Evolutionary conservation across 129 eudicot genomes (phyloP).

Genomic region (Silybum marianum): DNA sequence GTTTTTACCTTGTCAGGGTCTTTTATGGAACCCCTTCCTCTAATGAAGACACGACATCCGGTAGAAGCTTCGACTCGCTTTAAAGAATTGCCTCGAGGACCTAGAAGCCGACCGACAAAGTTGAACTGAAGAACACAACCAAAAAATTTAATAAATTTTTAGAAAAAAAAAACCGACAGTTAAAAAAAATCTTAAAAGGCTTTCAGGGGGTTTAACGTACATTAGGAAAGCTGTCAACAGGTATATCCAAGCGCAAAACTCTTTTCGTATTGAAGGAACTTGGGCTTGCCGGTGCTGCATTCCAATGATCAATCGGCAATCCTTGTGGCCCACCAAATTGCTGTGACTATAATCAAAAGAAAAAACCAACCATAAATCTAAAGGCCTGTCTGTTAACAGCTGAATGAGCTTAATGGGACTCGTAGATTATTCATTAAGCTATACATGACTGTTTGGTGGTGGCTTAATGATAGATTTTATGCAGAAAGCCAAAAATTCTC

Average conservation of each 20-base stretch:
- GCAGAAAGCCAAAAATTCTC: too few relatives aligned
- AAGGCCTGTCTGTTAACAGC: too few relatives aligned
- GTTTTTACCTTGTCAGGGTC: constrained; percentile 54
- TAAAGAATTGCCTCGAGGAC: constrained; percentile 72
- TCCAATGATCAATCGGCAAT: constrained; percentile 66
- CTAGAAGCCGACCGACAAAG: constrained; percentile 65
- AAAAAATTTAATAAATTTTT: neutral
- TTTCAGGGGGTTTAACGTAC: constrained; percentile 35
- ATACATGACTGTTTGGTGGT: too few relatives aligned
- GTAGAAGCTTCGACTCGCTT: constrained; percentile 75
- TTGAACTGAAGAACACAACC: constrained; percentile 46
- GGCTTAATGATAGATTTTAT: too few relatives aligned
- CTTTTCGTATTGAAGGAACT: constrained; percentile 54
- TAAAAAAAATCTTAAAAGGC: neutral
- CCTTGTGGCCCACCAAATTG: constrained; percentile 53
- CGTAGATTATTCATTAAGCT: too few relatives aligned
- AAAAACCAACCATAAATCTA: neutral
- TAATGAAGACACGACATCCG: constrained; percentile 66
- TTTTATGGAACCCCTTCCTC: constrained; percentile 72
- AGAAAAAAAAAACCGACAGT: neutral
- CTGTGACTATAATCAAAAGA: constrained; percentile 27
- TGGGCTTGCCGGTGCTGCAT: constrained; percentile 56
- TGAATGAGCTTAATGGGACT: too few relatives aligned
- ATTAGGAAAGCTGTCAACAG: constrained; percentile 65
- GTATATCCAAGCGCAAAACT: constrained; percentile 61